Evolutionary conservation across 2,329 filamentous ascomycete genomes (phyloP).

Genomic region (Arthrinium puccinioides): DNA sequence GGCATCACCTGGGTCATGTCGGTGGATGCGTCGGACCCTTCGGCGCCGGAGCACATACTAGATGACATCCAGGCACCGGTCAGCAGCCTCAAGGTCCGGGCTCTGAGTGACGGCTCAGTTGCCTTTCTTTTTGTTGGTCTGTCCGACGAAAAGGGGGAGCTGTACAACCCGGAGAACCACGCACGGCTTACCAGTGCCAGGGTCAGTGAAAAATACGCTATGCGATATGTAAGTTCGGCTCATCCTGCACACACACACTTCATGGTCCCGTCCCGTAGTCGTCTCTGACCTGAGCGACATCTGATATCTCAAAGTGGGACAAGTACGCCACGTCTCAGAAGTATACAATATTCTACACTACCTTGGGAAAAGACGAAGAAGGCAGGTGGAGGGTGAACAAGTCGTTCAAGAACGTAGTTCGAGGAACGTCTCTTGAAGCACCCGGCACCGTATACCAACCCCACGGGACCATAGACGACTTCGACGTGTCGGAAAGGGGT

Average conservation of each 20-base stretch:
- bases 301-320: constrained; percentile 20
- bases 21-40: constrained; percentile 13
- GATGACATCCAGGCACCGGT: constrained; percentile 25
- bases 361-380: constrained; percentile 16
- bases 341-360: constrained; percentile 31
- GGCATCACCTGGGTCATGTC: constrained; percentile 26
- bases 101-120: constrained; percentile 24
- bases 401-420: constrained; percentile 25
- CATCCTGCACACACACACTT: not conserved
- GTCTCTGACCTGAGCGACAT: not conserved
- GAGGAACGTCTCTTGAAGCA: constrained; percentile 22
- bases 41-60: constrained; percentile 15
- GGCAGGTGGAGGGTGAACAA: constrained; percentile 21
- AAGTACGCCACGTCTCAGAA: constrained; percentile 20
- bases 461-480: constrained; percentile 14
- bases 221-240: constrained; percentile 23
- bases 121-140: constrained; percentile 28
- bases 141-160: constrained; percentile 19
- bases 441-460: constrained; percentile 19
- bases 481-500: constrained; percentile 26
- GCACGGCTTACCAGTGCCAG: constrained; percentile 19
- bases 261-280: not conserved
- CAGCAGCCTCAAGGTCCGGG: constrained; percentile 24
- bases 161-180: constrained; percentile 23
- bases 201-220: constrained; percentile 25